Percentiles rank a stretch among this genome's conserved stretches.
These are phyloP conservation scores for Picochlorum sp. DNA, from an alignment of 139 green algal genomes.

Conservation along the genomic window DNA sequence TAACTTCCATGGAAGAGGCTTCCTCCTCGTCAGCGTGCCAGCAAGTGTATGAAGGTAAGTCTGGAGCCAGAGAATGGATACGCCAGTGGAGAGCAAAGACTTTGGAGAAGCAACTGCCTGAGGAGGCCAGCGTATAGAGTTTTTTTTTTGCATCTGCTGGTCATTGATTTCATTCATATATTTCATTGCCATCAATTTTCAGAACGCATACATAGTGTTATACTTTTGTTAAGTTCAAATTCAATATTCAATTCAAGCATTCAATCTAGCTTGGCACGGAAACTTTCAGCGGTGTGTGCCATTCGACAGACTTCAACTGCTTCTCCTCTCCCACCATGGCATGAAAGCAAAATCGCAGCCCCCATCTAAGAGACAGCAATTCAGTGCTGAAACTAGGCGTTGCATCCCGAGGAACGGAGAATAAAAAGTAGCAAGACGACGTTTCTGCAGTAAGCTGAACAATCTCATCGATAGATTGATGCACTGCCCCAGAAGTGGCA, in stretches of 20 bases:
- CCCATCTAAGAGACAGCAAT: neutral
- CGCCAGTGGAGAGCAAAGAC: constrained; percentile 27
- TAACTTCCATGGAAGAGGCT: constrained; percentile 14
- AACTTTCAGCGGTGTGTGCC: neutral
- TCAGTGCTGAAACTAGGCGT: neutral
- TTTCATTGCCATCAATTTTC: too few species aligned
- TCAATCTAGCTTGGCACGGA: too few species aligned
- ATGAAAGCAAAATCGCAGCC: neutral
- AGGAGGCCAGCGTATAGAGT: neutral
- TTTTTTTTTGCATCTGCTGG: neutral
- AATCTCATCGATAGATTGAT: neutral
- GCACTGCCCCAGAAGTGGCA: neutral
- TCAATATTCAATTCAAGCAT: too few species aligned
- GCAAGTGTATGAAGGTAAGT: neutral
- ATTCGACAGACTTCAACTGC: neutral
- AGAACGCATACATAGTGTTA: too few species aligned
- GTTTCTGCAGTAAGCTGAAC: neutral
- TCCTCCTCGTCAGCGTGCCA: neutral
- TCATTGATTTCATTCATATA: too few species aligned
- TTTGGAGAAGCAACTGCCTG: constrained; percentile 18
- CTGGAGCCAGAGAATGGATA: constrained; percentile 19
- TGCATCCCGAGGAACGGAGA: neutral
- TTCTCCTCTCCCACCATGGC: neutral
- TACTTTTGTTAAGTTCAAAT: too few species aligned
- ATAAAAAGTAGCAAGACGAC: neutral